Conservation (phyloP, 306 rosid genomes). For the Trifolium subterraneum region DNA sequence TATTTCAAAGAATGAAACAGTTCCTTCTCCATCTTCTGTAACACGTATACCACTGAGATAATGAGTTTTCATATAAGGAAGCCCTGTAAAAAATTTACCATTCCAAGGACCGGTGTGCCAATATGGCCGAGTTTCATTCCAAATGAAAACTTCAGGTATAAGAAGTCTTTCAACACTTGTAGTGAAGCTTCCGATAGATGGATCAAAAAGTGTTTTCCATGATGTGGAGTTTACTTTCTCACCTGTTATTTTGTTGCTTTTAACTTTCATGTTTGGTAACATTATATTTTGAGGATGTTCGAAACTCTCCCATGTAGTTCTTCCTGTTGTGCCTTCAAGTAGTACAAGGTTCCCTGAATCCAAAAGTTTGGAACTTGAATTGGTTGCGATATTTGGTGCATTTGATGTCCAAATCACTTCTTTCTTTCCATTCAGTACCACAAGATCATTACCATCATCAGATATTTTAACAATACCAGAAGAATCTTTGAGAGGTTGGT, state of each 20-base stretch:
- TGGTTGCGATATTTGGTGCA: too few species aligned
- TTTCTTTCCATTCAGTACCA: too few species aligned
- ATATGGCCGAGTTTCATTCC: constrained; percentile 32
- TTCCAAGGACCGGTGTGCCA: constrained; percentile 53
- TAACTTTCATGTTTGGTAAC: not conserved
- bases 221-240: not conserved
- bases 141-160: constrained; percentile 33
- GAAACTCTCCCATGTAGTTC: too few species aligned
- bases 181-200: constrained; percentile 44
- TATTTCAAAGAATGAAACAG: not conserved
- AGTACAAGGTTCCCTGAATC: too few species aligned
- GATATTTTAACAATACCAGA: too few species aligned
- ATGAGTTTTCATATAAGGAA: not conserved
- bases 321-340: too few species aligned
- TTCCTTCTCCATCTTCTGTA: constrained; percentile 8
- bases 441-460: too few species aligned
- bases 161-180: constrained; percentile 1
- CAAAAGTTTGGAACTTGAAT: too few species aligned
- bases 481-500: too few species aligned
- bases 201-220: constrained; percentile 16
- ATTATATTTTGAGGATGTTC: too few species aligned
- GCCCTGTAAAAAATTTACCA: constrained; percentile 34
- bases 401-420: too few species aligned
- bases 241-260: not conserved
- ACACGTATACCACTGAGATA: constrained; percentile 8